Evolutionary conservation across 352 stramenopile genomes (phyloP).

Genomic region (Chrysophaeum taylorii): DNA sequence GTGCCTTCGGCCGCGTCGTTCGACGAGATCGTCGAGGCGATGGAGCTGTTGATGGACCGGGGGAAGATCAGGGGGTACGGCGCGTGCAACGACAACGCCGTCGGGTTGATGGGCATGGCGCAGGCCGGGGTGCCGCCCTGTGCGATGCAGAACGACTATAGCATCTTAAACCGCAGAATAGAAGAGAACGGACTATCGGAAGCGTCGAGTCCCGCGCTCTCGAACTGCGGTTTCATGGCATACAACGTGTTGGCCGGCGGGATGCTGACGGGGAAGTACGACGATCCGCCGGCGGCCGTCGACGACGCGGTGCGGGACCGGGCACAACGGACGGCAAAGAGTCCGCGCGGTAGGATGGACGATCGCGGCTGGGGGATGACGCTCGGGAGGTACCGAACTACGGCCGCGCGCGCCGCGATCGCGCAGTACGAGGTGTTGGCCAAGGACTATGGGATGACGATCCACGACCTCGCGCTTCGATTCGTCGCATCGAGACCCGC

Average conservation of each 20-base stretch:
- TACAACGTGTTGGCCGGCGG: slow-evolving; percentile 58
- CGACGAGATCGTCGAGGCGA: slow-evolving; percentile 49
- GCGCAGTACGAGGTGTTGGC: slow-evolving; percentile 47
- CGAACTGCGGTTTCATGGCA: slow-evolving; percentile 60
- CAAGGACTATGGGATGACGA: slow-evolving; percentile 37
- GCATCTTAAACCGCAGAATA: slow-evolving; percentile 47
- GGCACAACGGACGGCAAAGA: slow-evolving; percentile 35
- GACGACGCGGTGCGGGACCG: slow-evolving; percentile 38
- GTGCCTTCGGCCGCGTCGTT: slow-evolving; percentile 44
- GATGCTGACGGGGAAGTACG: slow-evolving; percentile 61
- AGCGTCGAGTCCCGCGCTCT: slow-evolving; percentile 50
- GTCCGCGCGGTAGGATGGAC: slow-evolving; percentile 50
- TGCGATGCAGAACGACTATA: slow-evolving; percentile 54
- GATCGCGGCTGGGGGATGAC: slow-evolving; percentile 49
- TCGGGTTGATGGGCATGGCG: slow-evolving; percentile 52
- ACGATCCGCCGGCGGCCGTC: slow-evolving; percentile 42
- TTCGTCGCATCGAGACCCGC: neutral
- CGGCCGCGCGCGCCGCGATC: slow-evolving; percentile 46
- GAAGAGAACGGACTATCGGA: slow-evolving; percentile 41
- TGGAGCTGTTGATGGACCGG: slow-evolving; percentile 54
- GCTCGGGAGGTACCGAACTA: slow-evolving; percentile 48
- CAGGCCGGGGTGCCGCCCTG: slow-evolving; percentile 28
- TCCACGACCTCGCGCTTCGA: slow-evolving; percentile 2
- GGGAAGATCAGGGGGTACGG: slow-evolving; percentile 50
- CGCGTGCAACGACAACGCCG: slow-evolving; percentile 62